Conservation (phyloP, 805 yeast genomes). For the Candida coleopterorum region DNA sequence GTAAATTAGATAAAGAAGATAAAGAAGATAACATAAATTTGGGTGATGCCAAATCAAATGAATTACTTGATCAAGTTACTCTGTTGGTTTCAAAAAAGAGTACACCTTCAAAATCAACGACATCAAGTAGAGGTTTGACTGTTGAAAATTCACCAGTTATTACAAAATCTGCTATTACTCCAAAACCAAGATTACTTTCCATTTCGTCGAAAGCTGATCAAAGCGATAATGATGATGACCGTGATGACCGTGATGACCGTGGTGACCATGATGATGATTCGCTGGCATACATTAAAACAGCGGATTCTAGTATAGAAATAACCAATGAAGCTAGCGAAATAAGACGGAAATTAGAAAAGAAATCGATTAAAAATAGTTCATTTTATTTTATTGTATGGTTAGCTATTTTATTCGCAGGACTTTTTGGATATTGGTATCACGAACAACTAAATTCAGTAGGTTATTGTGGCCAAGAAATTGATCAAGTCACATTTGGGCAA, state of each 20-base stretch:
- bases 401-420: constrained; percentile 30
- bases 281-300: too few relatives aligned
- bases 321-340: constrained; percentile 14
- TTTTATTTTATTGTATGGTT: constrained; percentile 24
- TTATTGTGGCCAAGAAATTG: constrained; percentile 65
- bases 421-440: constrained; percentile 56
- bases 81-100: neutral
- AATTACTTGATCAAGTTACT: too few relatives aligned
- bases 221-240: constrained; percentile 6
- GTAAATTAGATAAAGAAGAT: neutral
- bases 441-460: constrained; percentile 63
- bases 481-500: constrained; percentile 36
- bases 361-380: constrained; percentile 1
- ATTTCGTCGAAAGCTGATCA: neutral
- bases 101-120: neutral
- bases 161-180: constrained; percentile 9
- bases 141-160: constrained; percentile 1
- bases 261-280: too few relatives aligned
- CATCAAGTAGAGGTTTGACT: constrained; percentile 1
- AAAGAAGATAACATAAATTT: neutral
- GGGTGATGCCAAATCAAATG: neutral
- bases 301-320: neutral
- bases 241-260: constrained; percentile 3
- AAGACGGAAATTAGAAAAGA: constrained; percentile 2
- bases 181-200: constrained; percentile 16